Base-by-base conservation (phyloP, 805 yeast genomes). In the Wickerhamiella bombiphila region DNA sequence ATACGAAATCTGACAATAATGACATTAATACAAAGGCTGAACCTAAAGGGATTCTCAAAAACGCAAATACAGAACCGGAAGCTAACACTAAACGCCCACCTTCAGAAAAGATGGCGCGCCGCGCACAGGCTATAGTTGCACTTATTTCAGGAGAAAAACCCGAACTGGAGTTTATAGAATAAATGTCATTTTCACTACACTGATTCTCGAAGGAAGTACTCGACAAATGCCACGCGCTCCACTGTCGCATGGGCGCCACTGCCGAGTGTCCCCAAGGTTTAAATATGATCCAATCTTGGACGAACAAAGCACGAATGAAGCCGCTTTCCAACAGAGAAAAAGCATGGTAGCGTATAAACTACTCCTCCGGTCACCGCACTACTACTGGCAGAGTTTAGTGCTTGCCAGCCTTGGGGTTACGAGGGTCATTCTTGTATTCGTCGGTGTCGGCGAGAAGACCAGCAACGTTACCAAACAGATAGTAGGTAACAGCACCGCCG, bases 391-490 rank as follows among this genome's bases (percentile, higher is more conserved):
- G 13, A 24, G 13, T 13, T 24, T 46, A 44, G 45, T 53, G 52
- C 53, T 65, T 74, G 55, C 73, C 74, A 51, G 63, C 64, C 48
- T 68, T 66, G 59, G 95, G 95, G 70, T 83, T 83, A 72, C 94
- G 80, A 68, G 95, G 94, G 66, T 83, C 94, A 63, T 83, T 82
- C 65, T 76, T 74, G 69, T 76, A 83, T 65, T 81, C 93, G 46
- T 69, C 70, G 43, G 59, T 68, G 69, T 75, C 68, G 61, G 74
- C 66, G 52, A 81, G 70, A 45, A 78, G 77, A 44, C 60, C 62
- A 46, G 83, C 75, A 38, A 73, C 77, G 66, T 76, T 74, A 60
- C 72, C 69, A 54, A 81, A 66, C 50, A 75, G 68, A 66, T 65
- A 77, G 69, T 73, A 77, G 51, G 88, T 73, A 50, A 73, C 56